Percentiles rank a stretch among this genome's conserved stretches.
These are phyloP conservation scores for Fusarium phyllophilum DNA, from an alignment of 2,329 filamentous ascomycete genomes.

Conservation along the genomic window DNA sequence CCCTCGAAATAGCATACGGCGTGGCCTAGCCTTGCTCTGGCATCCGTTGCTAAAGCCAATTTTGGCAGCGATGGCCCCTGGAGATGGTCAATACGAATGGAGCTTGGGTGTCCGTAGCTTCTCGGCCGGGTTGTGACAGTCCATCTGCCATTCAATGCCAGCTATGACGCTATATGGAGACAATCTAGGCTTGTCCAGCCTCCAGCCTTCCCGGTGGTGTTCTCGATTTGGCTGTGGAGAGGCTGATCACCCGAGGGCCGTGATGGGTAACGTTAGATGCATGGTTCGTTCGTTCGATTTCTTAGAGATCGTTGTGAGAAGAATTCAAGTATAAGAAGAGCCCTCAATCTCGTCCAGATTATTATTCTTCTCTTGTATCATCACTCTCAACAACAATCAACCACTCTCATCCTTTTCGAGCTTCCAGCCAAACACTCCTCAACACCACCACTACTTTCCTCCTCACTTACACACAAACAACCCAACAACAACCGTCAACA, in stretches of 20 bases:
- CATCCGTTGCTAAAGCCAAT: neutral
- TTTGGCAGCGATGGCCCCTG: neutral
- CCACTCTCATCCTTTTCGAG: constrained; percentile 24
- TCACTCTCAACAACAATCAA: constrained; percentile 27
- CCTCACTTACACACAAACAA: constrained; percentile 19
- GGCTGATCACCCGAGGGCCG: constrained; percentile 32
- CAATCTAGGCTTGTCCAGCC: constrained; percentile 18
- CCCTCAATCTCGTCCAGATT: constrained; percentile 16
- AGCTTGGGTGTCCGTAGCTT: neutral
- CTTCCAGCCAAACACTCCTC: constrained; percentile 23
- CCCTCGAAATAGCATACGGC: constrained; percentile 34
- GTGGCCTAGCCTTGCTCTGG: constrained; percentile 17
- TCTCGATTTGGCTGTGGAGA: constrained; percentile 30
- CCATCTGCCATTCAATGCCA: neutral
- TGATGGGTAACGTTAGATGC: constrained; percentile 25
- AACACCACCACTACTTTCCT: constrained; percentile 7
- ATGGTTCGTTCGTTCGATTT: constrained; percentile 31
- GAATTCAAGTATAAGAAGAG: constrained; percentile 38
- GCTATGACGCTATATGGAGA: constrained; percentile 30
- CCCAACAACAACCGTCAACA: constrained; percentile 46
- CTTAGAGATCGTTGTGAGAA: constrained; percentile 8
- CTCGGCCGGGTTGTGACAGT: neutral
- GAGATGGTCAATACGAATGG: constrained; percentile 2
- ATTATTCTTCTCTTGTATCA: constrained; percentile 10
- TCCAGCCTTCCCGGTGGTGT: constrained; percentile 23